Evolutionary conservation across 2,329 filamentous ascomycete species (phyloP).

Genomic region (Coccinonectria pachysandricola): DNA sequence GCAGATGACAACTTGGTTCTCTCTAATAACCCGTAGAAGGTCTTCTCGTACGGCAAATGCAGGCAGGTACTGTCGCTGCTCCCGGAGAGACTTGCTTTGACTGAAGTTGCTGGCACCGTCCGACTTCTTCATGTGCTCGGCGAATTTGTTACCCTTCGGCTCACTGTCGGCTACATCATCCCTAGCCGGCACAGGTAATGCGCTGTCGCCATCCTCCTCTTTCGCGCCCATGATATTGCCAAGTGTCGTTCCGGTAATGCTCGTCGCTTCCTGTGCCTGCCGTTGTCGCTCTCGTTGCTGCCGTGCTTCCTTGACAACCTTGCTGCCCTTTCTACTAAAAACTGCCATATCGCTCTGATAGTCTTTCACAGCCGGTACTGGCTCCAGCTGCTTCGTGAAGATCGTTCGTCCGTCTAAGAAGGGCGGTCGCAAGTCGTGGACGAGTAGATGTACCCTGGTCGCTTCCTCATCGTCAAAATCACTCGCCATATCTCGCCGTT

Average conservation of each 20-base stretch:
- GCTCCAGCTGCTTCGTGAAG: conserved; percentile 95
- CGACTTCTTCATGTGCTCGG: conserved; percentile 77
- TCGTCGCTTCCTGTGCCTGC: conserved; percentile 91
- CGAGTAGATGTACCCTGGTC: conserved; percentile 78
- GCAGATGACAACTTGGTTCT: conserved; percentile 95
- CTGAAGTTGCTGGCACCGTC: conserved; percentile 87
- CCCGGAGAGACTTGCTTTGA: conserved; percentile 76
- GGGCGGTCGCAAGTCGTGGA: conserved; percentile 87
- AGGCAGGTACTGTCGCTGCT: conserved; percentile 87
- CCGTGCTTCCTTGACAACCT: conserved; percentile 80
- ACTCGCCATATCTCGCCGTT: conserved; percentile 68
- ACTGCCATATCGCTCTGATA: conserved; percentile 98
- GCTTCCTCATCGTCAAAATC: conserved; percentile 90
- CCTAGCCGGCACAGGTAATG: conserved; percentile 63
- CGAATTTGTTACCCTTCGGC: conserved; percentile 60
- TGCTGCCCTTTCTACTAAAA: conserved; percentile 90
- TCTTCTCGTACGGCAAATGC: conserved; percentile 96
- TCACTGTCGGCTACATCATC: conserved; percentile 49
- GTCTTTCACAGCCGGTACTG: conserved; percentile 84
- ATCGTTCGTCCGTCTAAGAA: conserved; percentile 92
- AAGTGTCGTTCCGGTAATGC: conserved; percentile 78
- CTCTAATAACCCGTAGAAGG: conserved; percentile 77
- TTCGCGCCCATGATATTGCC: conserved; percentile 95
- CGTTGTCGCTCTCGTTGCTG: conserved; percentile 89
- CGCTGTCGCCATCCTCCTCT: conserved; percentile 86